A percentile compares a stretch with the other conserved stretches of the same genome.
Conservation (phyloP, 306 rosid genomes). For the Pachyrhizus erosus region DNA sequence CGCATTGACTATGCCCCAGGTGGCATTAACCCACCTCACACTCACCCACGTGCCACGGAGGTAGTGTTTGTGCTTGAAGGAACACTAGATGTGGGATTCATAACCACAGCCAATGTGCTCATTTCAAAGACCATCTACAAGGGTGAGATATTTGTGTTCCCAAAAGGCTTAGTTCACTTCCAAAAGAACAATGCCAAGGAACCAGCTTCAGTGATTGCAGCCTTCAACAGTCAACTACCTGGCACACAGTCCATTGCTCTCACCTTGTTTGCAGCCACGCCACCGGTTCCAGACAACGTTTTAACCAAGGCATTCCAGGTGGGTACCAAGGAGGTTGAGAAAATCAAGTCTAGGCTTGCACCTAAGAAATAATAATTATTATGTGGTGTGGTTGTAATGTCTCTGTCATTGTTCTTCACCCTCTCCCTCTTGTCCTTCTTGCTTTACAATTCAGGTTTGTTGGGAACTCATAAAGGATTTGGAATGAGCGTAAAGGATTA, state of each 20-base stretch:
- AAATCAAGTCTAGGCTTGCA: constrained; percentile 72
- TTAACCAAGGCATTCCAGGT: constrained; percentile 69
- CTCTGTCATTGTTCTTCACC: background rate
- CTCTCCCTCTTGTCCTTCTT: background rate
- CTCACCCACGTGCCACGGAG: constrained; percentile 95
- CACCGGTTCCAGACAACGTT: constrained; percentile 73
- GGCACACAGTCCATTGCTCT: constrained; percentile 71
- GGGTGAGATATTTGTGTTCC: constrained; percentile 86
- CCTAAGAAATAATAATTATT: constrained; percentile 51
- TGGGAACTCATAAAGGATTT: constrained; percentile 22
- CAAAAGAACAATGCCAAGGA: constrained; percentile 76
- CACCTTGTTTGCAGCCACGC: constrained; percentile 69
- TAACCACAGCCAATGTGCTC: constrained; percentile 70
- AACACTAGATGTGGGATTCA: constrained; percentile 76
- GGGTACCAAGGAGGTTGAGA: constrained; percentile 64
- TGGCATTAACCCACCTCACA: constrained; percentile 94
- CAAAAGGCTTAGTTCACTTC: constrained; percentile 79
- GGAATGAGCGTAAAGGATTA: background rate
- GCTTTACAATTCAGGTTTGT: constrained; percentile 20
- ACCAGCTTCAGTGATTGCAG: constrained; percentile 72
- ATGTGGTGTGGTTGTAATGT: background rate
- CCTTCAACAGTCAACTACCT: constrained; percentile 83
- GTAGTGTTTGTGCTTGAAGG: constrained; percentile 79
- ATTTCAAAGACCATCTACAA: constrained; percentile 67
- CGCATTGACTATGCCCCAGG: constrained; percentile 88